phyloP scores from a whole-genome alignment of 179 eudicot genomes.

The Patellifolia procumbens region DNA sequence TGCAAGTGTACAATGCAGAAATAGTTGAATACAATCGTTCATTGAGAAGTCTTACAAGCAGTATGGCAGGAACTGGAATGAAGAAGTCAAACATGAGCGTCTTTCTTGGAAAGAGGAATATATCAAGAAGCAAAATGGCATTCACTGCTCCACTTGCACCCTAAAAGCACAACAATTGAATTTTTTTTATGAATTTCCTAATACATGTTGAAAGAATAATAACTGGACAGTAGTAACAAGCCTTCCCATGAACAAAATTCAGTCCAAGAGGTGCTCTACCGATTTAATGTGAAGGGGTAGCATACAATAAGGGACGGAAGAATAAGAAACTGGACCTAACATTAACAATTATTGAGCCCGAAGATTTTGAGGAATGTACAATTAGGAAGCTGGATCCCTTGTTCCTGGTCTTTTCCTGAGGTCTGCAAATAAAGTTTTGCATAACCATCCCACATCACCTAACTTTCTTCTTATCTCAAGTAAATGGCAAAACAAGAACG shows the following conservation, averaged over 20 bases:
- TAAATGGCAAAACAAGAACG: background rate
- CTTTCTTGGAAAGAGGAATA: constrained; percentile 69
- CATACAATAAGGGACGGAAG: background rate
- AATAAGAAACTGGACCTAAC: too few relatives aligned
- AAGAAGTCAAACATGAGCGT: constrained; percentile 59
- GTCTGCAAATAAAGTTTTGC: background rate
- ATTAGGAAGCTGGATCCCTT: background rate
- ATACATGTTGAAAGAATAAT: background rate
- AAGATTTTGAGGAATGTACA: background rate
- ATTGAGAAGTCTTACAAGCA: constrained; percentile 52
- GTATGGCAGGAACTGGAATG: constrained; percentile 85
- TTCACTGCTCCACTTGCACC: constrained; percentile 96
- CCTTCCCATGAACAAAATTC: background rate
- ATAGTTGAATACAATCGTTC: background rate
- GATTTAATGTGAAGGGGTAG: background rate
- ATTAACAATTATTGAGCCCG: too few relatives aligned
- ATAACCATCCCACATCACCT: background rate
- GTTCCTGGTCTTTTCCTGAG: background rate
- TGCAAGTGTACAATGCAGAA: background rate
- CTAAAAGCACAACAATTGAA: constrained; percentile 33
- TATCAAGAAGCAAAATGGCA: constrained; percentile 83
- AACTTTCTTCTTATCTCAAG: background rate
- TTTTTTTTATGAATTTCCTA: too few relatives aligned
- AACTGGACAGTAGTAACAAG: too few relatives aligned
- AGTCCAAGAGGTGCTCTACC: background rate